phyloP scores from a whole-genome alignment of 1,284 basidiomycete species.

The Pseudozyma hubeiensis region DNA sequence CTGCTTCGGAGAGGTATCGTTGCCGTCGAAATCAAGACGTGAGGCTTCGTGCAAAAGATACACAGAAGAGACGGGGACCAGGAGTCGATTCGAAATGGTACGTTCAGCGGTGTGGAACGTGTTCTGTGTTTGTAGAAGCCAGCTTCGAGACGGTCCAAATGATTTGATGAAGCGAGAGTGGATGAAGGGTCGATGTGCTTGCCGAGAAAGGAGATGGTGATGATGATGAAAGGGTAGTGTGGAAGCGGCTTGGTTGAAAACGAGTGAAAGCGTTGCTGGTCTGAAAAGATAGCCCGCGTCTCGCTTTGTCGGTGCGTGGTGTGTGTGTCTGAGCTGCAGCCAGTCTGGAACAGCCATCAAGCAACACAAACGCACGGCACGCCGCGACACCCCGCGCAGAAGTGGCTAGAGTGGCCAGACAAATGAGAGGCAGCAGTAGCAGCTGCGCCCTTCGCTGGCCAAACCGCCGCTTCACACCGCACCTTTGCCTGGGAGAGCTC shows the following conservation, averaged over 20 bases:
- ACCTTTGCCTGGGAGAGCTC: background rate
- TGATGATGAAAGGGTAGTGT: background rate
- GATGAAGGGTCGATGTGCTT: background rate
- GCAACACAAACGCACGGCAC: constrained; percentile 3
- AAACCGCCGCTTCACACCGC: background rate
- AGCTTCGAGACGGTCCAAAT: background rate
- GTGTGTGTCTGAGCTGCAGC: constrained; percentile 1
- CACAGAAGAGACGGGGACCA: background rate
- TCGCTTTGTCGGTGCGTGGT: background rate
- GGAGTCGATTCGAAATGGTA: background rate
- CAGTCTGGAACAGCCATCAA: background rate
- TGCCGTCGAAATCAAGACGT: background rate
- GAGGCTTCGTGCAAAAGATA: background rate
- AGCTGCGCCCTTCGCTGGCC: too few relatives aligned
- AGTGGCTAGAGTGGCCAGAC: background rate
- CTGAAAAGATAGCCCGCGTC: constrained; percentile 5
- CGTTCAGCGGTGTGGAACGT: background rate
- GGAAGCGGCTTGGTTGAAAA: background rate
- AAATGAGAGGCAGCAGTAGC: too few relatives aligned
- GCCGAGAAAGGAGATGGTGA: background rate
- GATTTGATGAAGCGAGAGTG: background rate
- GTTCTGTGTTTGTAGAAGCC: background rate
- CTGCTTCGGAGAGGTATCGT: background rate
- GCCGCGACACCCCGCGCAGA: background rate
- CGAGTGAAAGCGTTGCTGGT: background rate